Evolutionary conservation across 352 stramenopile genomes (phyloP).

Genomic region (Pilasporangium apinafurcum): DNA sequence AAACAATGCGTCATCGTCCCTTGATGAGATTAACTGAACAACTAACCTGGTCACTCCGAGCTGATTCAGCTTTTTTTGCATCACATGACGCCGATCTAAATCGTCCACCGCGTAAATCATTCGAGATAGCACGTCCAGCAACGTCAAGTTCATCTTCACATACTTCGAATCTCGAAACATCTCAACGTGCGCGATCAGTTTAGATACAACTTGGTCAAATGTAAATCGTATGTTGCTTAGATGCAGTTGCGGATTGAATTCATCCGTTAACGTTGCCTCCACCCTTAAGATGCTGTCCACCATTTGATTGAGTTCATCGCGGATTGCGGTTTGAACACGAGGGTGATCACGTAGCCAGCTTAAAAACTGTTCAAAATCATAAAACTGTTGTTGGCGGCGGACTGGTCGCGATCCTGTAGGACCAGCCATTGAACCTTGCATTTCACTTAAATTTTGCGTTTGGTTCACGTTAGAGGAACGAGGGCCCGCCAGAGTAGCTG

Average conservation of each 20-base stretch:
- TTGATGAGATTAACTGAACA: conserved; percentile 44
- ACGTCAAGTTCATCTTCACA: conserved; percentile 58
- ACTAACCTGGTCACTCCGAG: conserved; percentile 60
- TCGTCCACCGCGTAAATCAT: conserved; percentile 67
- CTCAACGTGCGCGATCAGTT: conserved; percentile 54
- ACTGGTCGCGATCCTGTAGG: no score
- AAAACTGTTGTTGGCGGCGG: conserved; percentile 33
- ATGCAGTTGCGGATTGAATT: conserved; percentile 38
- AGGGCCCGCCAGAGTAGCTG: no score
- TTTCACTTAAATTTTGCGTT: no score
- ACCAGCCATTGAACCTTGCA: no score
- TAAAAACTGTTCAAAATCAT: conserved; percentile 43
- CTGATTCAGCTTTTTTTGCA: conserved; percentile 64
- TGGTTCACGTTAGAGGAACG: no score
- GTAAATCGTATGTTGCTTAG: conserved; percentile 36
- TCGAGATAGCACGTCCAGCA: conserved; percentile 65
- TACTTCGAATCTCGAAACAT: conserved; percentile 46
- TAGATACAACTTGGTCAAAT: conserved; percentile 60
- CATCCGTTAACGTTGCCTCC: conserved; percentile 31
- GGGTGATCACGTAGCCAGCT: conserved; percentile 27
- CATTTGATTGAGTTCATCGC: conserved; percentile 70
- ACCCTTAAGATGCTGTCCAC: conserved; percentile 56
- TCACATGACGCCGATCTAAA: conserved; percentile 34
- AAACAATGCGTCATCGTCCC: conserved; percentile 54
- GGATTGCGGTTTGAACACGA: conserved; percentile 36